Percentiles rank a stretch among this genome's conserved stretches.
Evolutionary conservation across 441 rosid genomes (phyloP).

Genomic region (Syzygium malaccense): DNA sequence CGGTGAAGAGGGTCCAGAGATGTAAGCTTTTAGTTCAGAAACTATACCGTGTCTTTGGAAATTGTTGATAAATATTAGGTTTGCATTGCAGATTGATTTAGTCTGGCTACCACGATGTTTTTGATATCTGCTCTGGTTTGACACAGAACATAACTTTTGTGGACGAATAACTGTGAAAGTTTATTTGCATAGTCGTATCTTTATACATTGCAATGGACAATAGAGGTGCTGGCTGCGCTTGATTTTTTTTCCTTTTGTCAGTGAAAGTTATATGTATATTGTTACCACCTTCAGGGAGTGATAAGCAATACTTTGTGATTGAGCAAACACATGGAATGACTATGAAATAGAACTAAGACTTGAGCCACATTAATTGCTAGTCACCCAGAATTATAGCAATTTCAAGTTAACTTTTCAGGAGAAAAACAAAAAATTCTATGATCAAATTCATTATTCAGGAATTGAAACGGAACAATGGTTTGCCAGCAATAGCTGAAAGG

Average conservation of each 20-base stretch:
- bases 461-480: background rate
- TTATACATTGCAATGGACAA: background rate
- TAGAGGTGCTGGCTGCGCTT: background rate
- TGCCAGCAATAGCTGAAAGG: background rate
- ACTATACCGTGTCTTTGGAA: background rate
- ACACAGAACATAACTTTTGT: background rate
- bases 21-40: conserved; percentile 43
- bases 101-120: background rate
- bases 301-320: background rate
- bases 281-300: background rate
- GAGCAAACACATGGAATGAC: background rate
- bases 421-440: background rate
- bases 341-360: background rate
- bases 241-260: background rate
- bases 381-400: background rate
- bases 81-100: background rate
- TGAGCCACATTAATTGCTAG: background rate
- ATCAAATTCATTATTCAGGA: background rate
- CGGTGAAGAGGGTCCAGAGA: conserved; percentile 89
- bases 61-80: background rate
- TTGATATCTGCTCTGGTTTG: background rate
- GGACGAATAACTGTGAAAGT: background rate
- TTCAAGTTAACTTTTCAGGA: background rate
- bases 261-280: background rate
- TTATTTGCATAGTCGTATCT: background rate